A percentile compares a stretch with the other conserved stretches of the same genome.
phyloP scores from a whole-genome alignment of 208 protist species.

The Chromosphaera perkinsii region DNA sequence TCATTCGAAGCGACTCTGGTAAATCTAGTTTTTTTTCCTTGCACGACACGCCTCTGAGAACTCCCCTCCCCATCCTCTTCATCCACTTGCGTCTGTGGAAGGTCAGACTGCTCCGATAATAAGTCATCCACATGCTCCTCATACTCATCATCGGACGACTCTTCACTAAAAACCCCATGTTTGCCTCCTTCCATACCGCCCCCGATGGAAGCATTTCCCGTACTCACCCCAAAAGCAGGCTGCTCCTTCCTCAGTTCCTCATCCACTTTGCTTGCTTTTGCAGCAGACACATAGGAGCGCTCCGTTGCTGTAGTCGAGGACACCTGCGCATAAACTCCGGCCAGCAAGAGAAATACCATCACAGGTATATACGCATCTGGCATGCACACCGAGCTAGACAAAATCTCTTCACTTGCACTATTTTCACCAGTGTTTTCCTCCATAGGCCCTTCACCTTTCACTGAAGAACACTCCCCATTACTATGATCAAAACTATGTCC shows the following conservation, averaged over 20 bases:
- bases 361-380: not conserved
- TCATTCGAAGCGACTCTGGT: no score
- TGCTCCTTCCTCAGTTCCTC: not conserved
- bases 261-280: not conserved
- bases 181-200: not conserved
- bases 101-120: no score
- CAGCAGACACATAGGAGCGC: no score
- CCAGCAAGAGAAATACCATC: not conserved
- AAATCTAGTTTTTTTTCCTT: no score
- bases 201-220: not conserved
- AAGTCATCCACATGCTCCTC: slow-evolving; percentile 6
- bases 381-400: not conserved
- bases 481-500: not conserved
- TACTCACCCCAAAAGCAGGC: not conserved
- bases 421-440: not conserved
- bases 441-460: not conserved
- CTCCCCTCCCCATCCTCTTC: no score
- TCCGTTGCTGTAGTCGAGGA: not conserved
- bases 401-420: not conserved
- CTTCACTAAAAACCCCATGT: not conserved
- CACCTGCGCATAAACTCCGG: not conserved
- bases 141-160: not conserved
- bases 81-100: no score
- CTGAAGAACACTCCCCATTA: not conserved
- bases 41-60: no score